Base-by-base conservation (phyloP, 164 flowering plant species). In the Aristolochia californica region DNA sequence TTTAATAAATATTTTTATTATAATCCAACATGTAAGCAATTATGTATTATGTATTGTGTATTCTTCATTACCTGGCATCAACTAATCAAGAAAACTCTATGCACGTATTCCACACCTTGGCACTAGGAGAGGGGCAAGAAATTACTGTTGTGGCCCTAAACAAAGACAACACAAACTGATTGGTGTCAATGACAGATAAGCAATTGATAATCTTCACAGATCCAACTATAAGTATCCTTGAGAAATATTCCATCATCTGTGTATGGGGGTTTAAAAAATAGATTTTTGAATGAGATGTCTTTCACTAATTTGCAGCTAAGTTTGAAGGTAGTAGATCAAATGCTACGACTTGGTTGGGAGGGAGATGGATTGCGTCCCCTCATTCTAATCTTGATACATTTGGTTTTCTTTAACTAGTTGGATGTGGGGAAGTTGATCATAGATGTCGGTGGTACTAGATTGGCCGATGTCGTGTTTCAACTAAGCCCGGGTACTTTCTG, bases 271-370 rank as follows among this genome's bases (percentile, higher is more conserved):
- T 52, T 47, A 47, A 17, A 24, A 30, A 15, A 5, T 51, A 18
- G 28, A 23, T 25, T 51, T 20, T 23, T 52, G 24, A 52, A 13
- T 20, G 34, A 30, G 26, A 10, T 2, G 55, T 30, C 16, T 60
- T 61, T 56, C 18, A 10, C 25, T 70, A 48, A 22, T 61, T 56
- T 79, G 70, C 82, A 93, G 99, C 77, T 93, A 79, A 93, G 97
- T 77, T 74, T 85, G 73, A 89, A 83, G 75, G 96, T 89, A 55
- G 96, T 87, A 54, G 96, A 93, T 83, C 94, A 83, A 25, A 93
- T 93, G 97, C 99, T 89, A 62, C 86, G 86, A 76, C 94, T 89
- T 66, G 97, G 98, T 17, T 87, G 97, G 98, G 95, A 88, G 79
- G 96, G 96, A 48, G 91, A 93, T 49, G 94, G 95, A 34, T 80